Conservation (phyloP, 768 basidiomycete genomes). For the Kwoniella newhampshirensis region DNA sequence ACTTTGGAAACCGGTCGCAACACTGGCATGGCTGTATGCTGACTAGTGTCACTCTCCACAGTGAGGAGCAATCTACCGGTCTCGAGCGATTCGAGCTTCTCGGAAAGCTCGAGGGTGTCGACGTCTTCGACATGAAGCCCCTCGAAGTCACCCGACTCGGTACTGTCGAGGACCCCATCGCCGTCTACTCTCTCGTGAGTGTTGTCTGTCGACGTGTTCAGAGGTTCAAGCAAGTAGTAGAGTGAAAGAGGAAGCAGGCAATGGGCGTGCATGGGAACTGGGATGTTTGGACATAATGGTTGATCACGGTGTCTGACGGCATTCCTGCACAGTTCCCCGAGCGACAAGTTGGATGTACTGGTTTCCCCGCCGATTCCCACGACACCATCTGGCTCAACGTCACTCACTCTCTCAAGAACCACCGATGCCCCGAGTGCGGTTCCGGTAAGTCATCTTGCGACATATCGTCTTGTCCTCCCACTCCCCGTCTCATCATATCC, state of each 20-base stretch:
- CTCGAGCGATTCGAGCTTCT: conserved; percentile 91
- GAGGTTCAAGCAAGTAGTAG: background rate
- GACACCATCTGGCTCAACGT: conserved; percentile 81
- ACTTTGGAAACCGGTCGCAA: too few species aligned
- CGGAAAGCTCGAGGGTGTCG: conserved; percentile 80
- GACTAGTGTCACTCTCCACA: conserved; percentile 6
- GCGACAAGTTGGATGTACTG: conserved; percentile 91
- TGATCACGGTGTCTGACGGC: too few species aligned
- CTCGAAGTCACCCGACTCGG: conserved; percentile 82
- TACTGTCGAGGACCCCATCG: conserved; percentile 80
- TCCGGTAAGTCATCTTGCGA: conserved; percentile 69
- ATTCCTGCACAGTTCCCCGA: conserved; percentile 60
- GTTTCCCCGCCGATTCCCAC: conserved; percentile 91
- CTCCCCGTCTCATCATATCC: background rate
- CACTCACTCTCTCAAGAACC: conserved; percentile 61
- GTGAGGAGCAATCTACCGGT: conserved; percentile 87
- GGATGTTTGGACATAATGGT: too few species aligned
- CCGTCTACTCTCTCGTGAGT: conserved; percentile 82
- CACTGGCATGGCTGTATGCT: too few species aligned
- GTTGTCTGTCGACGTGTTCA: too few species aligned
- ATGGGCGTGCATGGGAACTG: too few species aligned
- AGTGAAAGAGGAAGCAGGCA: background rate
- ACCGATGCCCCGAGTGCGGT: conserved; percentile 89
- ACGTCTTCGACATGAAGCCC: conserved; percentile 84
- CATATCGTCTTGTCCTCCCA: background rate